phyloP scores from a whole-genome alignment of 2,329 filamentous ascomycete species.

The Lecanicillium sp. region DNA sequence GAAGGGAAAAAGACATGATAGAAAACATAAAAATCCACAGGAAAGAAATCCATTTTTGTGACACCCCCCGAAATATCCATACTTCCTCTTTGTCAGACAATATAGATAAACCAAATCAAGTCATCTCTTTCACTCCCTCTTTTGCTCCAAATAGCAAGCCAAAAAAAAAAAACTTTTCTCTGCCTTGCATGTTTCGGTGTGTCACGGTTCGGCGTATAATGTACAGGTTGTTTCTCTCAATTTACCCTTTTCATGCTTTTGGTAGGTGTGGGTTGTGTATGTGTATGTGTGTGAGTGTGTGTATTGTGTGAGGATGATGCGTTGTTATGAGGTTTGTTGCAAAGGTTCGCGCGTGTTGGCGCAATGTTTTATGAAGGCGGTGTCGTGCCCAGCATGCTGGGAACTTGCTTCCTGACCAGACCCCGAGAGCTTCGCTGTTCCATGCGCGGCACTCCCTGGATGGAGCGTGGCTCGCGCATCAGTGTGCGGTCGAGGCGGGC shows the following conservation, averaged over 20 bases:
- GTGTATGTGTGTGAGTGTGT: too few species aligned
- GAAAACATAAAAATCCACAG: background rate
- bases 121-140: background rate
- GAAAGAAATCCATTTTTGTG: background rate
- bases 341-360: too few species aligned
- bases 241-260: background rate
- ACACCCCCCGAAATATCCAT: too few species aligned
- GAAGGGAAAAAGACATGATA: background rate
- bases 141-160: background rate
- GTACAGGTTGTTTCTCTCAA: background rate
- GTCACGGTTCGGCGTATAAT: conserved; percentile 1
- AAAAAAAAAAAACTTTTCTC: conserved; percentile 5
- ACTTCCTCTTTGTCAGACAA: too few species aligned
- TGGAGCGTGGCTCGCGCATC: conserved; percentile 87
- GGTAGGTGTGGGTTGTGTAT: background rate
- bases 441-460: conserved; percentile 73
- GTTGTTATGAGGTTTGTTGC: too few species aligned
- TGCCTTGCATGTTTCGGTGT: too few species aligned
- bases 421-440: conserved; percentile 43
- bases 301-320: too few species aligned
- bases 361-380: conserved; percentile 32
- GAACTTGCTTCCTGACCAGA: conserved; percentile 49
- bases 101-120: too few species aligned
- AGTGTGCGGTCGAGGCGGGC: conserved; percentile 76
- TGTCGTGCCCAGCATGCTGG: conserved; percentile 37